phyloP scores from a whole-genome alignment of 768 basidiomycete species.

The Cubamyces sp. region DNA sequence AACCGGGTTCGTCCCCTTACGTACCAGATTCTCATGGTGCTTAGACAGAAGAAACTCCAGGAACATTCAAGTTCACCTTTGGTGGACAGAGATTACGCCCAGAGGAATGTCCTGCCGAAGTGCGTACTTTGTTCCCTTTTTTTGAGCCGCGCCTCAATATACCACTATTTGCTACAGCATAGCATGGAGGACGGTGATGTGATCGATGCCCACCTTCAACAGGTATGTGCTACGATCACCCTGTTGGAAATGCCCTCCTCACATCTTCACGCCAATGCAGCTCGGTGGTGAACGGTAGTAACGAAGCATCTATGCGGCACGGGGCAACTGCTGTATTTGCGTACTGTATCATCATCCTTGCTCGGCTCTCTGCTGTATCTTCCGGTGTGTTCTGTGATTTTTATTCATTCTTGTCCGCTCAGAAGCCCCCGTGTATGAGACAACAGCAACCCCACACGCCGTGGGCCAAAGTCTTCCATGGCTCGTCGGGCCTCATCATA shows the following conservation, averaged over 20 bases:
- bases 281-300: slow-evolving; percentile 17
- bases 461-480: too few species aligned
- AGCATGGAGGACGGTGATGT: slow-evolving; percentile 66
- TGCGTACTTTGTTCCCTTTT: slow-evolving; percentile 33
- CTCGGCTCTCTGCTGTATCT: slow-evolving; percentile 4
- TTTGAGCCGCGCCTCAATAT: slow-evolving; percentile 8
- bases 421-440: too few species aligned
- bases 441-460: too few species aligned
- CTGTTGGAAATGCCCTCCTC: not conserved
- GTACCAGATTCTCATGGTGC: too few species aligned
- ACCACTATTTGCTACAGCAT: slow-evolving; percentile 38
- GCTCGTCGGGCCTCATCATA: too few species aligned
- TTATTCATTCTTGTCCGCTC: not conserved
- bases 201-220: slow-evolving; percentile 62
- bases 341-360: slow-evolving; percentile 8
- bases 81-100: slow-evolving; percentile 54
- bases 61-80: slow-evolving; percentile 64
- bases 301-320: too few species aligned
- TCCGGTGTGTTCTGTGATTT: not conserved
- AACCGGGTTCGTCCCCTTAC: slow-evolving; percentile 45
- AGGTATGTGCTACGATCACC: slow-evolving; percentile 44
- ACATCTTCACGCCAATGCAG: not conserved
- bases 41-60: slow-evolving; percentile 36
- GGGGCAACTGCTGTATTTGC: slow-evolving; percentile 1
- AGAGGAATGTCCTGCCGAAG: slow-evolving; percentile 58